Percentiles rank a stretch among this genome's conserved stretches.
Evolutionary conservation across 441 rosid genomes (phyloP).

Genomic region (Melastoma candidum): DNA sequence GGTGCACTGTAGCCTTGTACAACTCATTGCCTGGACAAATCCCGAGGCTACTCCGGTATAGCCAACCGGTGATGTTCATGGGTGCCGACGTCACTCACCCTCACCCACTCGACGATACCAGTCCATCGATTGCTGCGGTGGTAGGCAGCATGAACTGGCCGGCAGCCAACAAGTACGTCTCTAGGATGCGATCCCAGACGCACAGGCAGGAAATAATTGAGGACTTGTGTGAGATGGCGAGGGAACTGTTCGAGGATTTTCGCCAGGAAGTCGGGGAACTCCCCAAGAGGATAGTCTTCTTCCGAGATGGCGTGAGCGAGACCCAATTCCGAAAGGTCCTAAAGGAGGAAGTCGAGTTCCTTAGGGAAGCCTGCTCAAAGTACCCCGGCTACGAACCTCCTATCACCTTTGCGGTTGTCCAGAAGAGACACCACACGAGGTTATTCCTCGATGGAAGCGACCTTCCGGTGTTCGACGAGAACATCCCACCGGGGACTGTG

Average conservation of each 20-base stretch:
- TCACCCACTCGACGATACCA: slow-evolving; percentile 60
- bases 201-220: slow-evolving; percentile 64
- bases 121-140: slow-evolving; percentile 71
- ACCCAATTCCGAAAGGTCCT: slow-evolving; percentile 58
- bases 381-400: slow-evolving; percentile 37
- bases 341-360: slow-evolving; percentile 49
- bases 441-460: slow-evolving; percentile 39
- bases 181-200: slow-evolving; percentile 62
- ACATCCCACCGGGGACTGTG: slow-evolving; percentile 71
- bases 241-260: slow-evolving; percentile 70
- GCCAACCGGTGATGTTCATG: slow-evolving; percentile 69
- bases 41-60: slow-evolving; percentile 45
- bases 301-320: slow-evolving; percentile 69
- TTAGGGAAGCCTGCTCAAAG: slow-evolving; percentile 39
- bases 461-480: slow-evolving; percentile 32
- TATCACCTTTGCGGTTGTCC: slow-evolving; percentile 57
- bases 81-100: slow-evolving; percentile 80
- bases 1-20: slow-evolving; percentile 76
- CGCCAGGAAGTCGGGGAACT: slow-evolving; percentile 47
- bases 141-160: slow-evolving; percentile 86
- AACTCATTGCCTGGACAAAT: slow-evolving; percentile 72
- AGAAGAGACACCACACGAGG: slow-evolving; percentile 66
- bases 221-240: slow-evolving; percentile 56
- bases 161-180: slow-evolving; percentile 54
- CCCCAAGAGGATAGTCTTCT: slow-evolving; percentile 55